Conservation (phyloP, 75 land plant genomes). For the Larix kaempferi region DNA sequence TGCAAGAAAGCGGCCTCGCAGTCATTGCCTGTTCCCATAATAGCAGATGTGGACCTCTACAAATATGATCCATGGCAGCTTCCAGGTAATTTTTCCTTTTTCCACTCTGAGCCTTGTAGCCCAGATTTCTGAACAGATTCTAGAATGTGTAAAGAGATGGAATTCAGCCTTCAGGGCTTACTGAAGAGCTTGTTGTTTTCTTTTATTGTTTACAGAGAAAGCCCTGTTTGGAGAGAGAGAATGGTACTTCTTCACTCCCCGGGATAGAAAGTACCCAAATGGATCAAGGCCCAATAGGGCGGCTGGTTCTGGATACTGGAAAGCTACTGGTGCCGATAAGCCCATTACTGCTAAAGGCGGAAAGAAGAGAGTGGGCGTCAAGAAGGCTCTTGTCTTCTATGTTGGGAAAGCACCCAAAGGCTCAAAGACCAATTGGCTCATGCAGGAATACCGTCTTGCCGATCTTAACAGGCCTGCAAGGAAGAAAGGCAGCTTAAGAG, state of each 20-base stretch:
- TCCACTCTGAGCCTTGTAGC: too few species aligned
- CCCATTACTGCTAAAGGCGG: conserved; percentile 14
- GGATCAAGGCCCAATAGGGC: conserved; percentile 17
- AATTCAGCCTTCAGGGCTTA: not conserved
- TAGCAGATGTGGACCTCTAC: conserved; percentile 35
- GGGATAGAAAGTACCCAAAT: conserved; percentile 13
- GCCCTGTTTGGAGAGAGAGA: conserved; percentile 7
- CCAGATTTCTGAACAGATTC: too few species aligned
- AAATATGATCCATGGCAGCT: conserved; percentile 27
- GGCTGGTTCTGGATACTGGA: conserved; percentile 16
- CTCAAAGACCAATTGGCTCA: conserved; percentile 18
- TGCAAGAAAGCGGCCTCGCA: conserved; percentile 18
- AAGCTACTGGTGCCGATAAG: conserved; percentile 13
- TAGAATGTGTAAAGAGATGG: not conserved
- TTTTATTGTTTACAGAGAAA: conserved; percentile 5
- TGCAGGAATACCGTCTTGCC: conserved; percentile 18
- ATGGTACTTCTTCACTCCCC: conserved; percentile 15
- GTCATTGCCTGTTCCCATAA: conserved; percentile 27
- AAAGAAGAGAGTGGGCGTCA: conserved; percentile 7
- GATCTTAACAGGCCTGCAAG: conserved; percentile 2
- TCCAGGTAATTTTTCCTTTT: conserved; percentile 9
- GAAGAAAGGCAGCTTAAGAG: conserved; percentile 10
- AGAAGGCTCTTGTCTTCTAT: conserved; percentile 20
- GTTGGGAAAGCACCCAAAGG: conserved; percentile 16
- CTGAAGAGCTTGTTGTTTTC: not conserved